Percentiles rank a stretch among this genome's conserved stretches.
phyloP scores from a whole-genome alignment of 306 rosid genomes.

The Cucurbita moschata region DNA sequence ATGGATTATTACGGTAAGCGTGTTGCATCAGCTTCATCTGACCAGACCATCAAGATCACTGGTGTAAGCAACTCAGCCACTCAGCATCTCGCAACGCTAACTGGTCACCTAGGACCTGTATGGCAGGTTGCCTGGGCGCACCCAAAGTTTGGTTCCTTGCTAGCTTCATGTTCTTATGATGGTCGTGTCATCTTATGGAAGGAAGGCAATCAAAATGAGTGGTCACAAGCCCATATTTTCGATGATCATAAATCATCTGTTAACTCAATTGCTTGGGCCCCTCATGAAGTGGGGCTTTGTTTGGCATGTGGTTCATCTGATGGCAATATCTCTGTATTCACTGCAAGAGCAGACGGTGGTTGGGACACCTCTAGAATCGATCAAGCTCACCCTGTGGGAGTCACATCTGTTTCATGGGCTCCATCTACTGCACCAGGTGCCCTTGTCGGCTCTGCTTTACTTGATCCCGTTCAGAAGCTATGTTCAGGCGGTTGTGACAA shows the following conservation, averaged over 20 bases:
- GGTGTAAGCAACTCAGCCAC: slow-evolving; percentile 64
- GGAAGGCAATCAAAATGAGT: slow-evolving; percentile 71
- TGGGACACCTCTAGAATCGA: slow-evolving; percentile 68
- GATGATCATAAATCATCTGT: slow-evolving; percentile 65
- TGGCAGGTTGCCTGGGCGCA: slow-evolving; percentile 85
- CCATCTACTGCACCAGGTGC: slow-evolving; percentile 70
- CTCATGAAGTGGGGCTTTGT: slow-evolving; percentile 69
- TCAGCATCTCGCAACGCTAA: slow-evolving; percentile 56
- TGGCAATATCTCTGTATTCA: slow-evolving; percentile 67
- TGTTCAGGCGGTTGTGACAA: slow-evolving; percentile 89
- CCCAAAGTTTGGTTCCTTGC: slow-evolving; percentile 63
- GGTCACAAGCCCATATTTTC: slow-evolving; percentile 58
- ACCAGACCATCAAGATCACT: slow-evolving; percentile 61
- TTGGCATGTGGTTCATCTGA: slow-evolving; percentile 79
- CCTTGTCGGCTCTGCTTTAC: slow-evolving; percentile 60
- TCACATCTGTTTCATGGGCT: slow-evolving; percentile 92
- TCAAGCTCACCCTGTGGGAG: slow-evolving; percentile 81
- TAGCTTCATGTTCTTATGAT: slow-evolving; percentile 66
- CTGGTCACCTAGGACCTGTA: slow-evolving; percentile 74
- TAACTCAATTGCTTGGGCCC: slow-evolving; percentile 75
- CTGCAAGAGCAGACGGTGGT: slow-evolving; percentile 59
- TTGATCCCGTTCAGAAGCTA: slow-evolving; percentile 70
- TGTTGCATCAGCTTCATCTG: slow-evolving; percentile 66
- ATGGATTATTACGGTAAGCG: slow-evolving; percentile 86
- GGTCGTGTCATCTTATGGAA: slow-evolving; percentile 68